Percentiles rank a stretch among this genome's conserved stretches.
Evolutionary conservation across 2,329 filamentous ascomycete genomes (phyloP).

Genomic region (Penicillium hordei): DNA sequence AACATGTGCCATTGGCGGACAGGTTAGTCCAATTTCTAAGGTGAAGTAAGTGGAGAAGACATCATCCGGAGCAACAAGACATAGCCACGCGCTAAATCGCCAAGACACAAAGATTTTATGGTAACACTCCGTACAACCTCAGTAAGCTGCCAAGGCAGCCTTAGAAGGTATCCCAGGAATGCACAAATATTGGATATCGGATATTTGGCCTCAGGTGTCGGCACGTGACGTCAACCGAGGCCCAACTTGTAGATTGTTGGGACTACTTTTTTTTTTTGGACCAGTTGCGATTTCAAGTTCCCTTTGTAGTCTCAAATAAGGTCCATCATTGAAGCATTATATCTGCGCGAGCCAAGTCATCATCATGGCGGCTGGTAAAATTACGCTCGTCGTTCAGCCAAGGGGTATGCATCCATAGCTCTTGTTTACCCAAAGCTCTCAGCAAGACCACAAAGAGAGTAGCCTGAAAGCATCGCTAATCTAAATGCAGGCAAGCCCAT

Average conservation of each 20-base stretch:
- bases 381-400: slow-evolving; percentile 43
- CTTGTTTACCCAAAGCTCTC: slow-evolving; percentile 1
- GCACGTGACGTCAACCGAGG: slow-evolving; percentile 26
- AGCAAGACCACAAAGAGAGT: not conserved
- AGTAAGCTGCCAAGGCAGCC: not conserved
- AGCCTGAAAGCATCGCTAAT: slow-evolving; percentile 14
- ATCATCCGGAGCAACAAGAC: not conserved
- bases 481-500: slow-evolving; percentile 58
- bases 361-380: slow-evolving; percentile 35
- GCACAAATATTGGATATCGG: not conserved
- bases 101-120: not conserved
- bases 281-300: slow-evolving; percentile 4
- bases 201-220: slow-evolving; percentile 17
- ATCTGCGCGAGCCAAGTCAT: not conserved
- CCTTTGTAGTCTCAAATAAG: not conserved
- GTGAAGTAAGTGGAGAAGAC: not conserved
- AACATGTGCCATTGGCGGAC: not conserved
- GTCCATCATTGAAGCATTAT: slow-evolving; percentile 2
- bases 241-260: slow-evolving; percentile 6
- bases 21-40: not conserved
- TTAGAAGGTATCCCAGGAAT: not conserved
- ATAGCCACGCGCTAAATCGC: not conserved
- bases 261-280: slow-evolving; percentile 11
- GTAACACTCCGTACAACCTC: not conserved
- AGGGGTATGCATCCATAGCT: slow-evolving; percentile 38